These are phyloP conservation scores for Verticillium dahliae DNA, from an alignment of 2,329 filamentous ascomycete genomes.

Conservation along the genomic window DNA sequence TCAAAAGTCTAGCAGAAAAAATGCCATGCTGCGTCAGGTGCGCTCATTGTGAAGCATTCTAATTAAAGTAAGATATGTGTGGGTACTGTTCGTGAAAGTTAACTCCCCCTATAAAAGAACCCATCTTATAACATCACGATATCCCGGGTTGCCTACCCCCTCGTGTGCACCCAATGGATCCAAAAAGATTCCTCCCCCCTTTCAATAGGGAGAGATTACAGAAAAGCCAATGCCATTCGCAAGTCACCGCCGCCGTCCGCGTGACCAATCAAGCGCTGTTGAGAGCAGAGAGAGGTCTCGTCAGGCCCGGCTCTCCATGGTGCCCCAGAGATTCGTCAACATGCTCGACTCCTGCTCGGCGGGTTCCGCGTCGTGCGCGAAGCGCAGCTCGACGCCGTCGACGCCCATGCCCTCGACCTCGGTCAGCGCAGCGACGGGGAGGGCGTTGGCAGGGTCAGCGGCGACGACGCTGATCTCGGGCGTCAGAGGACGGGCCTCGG, in stretches of 20 bases:
- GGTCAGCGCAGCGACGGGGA: conserved; percentile 43
- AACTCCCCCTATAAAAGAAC: no score
- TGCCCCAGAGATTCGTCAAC: conserved; percentile 49
- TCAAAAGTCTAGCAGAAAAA: neutral
- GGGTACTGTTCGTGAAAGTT: no score
- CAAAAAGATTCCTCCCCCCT: no score
- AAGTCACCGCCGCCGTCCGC: no score
- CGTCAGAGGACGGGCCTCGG: conserved; percentile 31
- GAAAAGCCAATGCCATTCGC: no score
- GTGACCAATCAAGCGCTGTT: no score
- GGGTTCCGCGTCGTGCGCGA: conserved; percentile 31
- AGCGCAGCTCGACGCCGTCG: conserved; percentile 50
- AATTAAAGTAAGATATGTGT: neutral
- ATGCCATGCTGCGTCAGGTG: neutral
- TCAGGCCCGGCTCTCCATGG: conserved; percentile 37
- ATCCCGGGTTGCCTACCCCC: no score
- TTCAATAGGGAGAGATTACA: no score
- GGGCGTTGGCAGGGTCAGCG: conserved; percentile 45
- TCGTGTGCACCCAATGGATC: no score
- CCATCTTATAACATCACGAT: neutral
- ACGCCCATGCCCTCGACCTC: conserved; percentile 53
- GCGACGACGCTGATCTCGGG: conserved; percentile 50
- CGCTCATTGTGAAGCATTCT: neutral
- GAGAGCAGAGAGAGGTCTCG: neutral
- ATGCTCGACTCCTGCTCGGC: conserved; percentile 33